Conservation (phyloP, 169 alveolate species). For the Plasmodium chabaudi region DNA sequence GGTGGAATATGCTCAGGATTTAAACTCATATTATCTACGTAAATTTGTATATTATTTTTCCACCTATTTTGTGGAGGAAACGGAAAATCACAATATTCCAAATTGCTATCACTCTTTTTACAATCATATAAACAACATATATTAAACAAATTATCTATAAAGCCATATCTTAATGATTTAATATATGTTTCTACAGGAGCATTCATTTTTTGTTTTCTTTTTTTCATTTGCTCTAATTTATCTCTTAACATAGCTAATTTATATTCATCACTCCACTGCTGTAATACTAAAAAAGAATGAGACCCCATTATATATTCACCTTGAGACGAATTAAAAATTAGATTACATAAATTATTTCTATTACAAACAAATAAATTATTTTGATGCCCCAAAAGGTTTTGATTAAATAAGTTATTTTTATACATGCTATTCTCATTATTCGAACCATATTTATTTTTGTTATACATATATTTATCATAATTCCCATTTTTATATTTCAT, state of each 20-base stretch:
- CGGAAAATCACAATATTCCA: background rate
- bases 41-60: background rate
- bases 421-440: no score
- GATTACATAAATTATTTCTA: conserved; percentile 19
- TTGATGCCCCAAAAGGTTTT: background rate
- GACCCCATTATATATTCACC: background rate
- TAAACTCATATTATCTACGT: no score
- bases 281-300: conserved; percentile 7
- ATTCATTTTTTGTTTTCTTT: conserved; percentile 5
- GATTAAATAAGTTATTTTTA: no score
- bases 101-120: background rate
- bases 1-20: background rate
- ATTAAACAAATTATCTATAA: conserved; percentile 2
- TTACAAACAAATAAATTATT: no score
- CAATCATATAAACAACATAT: background rate
- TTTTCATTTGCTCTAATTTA: conserved; percentile 33
- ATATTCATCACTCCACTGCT: conserved; percentile 30
- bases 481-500: background rate
- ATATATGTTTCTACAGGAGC: conserved; percentile 7
- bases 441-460: no score
- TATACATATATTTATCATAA: background rate
- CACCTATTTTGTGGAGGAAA: background rate
- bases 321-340: conserved; percentile 7
- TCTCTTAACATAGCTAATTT: conserved; percentile 46
- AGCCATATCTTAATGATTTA: conserved; percentile 3